Percentiles rank a stretch among this genome's conserved stretches.
These are phyloP conservation scores for Aureobasidium uvarum DNA, from an alignment of 2,329 filamentous ascomycete genomes.

Conservation along the genomic window DNA sequence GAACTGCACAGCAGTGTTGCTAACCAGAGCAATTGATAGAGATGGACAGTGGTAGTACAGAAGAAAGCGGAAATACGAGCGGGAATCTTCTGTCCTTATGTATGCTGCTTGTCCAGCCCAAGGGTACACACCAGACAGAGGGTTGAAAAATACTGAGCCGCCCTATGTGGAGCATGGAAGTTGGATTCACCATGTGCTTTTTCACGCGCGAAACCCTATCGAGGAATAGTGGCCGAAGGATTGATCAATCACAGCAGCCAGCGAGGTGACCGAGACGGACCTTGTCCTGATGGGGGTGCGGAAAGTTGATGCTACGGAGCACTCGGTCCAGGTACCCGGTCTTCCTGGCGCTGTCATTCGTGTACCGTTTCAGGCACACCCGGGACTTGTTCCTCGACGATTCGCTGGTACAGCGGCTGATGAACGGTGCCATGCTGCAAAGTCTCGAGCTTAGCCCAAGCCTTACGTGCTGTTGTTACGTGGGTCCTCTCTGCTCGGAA, in stretches of 20 bases:
- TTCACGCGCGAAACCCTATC: conserved; percentile 25
- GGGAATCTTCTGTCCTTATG: conserved; percentile 29
- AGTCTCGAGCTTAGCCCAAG: conserved; percentile 13
- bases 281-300: conserved; percentile 13
- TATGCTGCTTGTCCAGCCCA: conserved; percentile 14
- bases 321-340: conserved; percentile 28
- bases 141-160: conserved; percentile 29
- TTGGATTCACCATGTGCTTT: conserved; percentile 28
- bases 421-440: conserved; percentile 28
- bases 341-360: conserved; percentile 28
- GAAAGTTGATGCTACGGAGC: conserved; percentile 25
- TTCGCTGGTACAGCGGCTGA: conserved; percentile 31
- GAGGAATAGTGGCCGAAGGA: conserved; percentile 21
- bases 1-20: conserved; percentile 40
- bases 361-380: conserved; percentile 28
- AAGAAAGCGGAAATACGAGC: conserved; percentile 17
- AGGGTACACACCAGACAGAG: conserved; percentile 21
- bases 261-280: conserved; percentile 15
- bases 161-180: conserved; percentile 24
- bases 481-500: not conserved
- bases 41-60: conserved; percentile 32
- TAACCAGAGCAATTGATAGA: conserved; percentile 36
- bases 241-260: conserved; percentile 24
- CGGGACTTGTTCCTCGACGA: conserved; percentile 24
- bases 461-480: conserved; percentile 10